phyloP scores from a whole-genome alignment of 768 basidiomycete genomes.

The Termitomyces sp. region DNA sequence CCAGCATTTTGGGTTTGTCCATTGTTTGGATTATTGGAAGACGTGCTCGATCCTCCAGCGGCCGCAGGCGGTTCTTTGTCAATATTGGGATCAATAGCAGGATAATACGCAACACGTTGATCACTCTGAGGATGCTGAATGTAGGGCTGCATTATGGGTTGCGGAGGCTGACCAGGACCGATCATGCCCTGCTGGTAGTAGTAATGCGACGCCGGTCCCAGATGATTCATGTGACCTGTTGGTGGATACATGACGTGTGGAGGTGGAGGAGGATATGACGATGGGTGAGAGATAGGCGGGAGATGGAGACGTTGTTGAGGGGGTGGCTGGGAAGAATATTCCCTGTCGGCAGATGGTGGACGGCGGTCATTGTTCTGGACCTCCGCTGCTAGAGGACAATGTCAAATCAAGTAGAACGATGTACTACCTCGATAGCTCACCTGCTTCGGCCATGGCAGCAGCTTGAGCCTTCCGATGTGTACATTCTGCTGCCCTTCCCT shows the following conservation, averaged over 20 bases:
- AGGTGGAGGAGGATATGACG: conserved; percentile 14
- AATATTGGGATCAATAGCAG: conserved; percentile 35
- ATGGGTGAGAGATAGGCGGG: conserved; percentile 19
- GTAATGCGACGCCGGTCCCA: conserved; percentile 11
- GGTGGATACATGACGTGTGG: conserved; percentile 15
- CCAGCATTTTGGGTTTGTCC: conserved; percentile 1
- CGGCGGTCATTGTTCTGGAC: conserved; percentile 3
- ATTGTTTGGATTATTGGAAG: neutral
- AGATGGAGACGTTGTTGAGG: conserved; percentile 20
- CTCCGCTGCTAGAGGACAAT: neutral
- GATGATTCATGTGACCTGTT: conserved; percentile 10
- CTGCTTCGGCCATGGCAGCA: conserved; percentile 19
- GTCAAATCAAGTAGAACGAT: neutral
- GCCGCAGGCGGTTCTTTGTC: conserved; percentile 16
- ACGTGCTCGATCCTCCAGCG: conserved; percentile 1
- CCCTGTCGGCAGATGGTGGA: conserved; percentile 7
- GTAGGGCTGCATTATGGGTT: conserved; percentile 18
- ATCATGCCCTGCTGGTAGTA: conserved; percentile 18
- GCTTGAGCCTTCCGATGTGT: conserved; percentile 32
- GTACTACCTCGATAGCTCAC: conserved; percentile 5
- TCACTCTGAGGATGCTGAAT: conserved; percentile 13
- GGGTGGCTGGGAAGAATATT: conserved; percentile 14
- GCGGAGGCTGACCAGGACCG: conserved; percentile 19
- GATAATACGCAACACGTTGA: conserved; percentile 26
- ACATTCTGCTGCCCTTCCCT: conserved; percentile 43